Evolutionary conservation across 2,329 filamentous ascomycete genomes (phyloP).

Genomic region (Diplocarpon rosae): DNA sequence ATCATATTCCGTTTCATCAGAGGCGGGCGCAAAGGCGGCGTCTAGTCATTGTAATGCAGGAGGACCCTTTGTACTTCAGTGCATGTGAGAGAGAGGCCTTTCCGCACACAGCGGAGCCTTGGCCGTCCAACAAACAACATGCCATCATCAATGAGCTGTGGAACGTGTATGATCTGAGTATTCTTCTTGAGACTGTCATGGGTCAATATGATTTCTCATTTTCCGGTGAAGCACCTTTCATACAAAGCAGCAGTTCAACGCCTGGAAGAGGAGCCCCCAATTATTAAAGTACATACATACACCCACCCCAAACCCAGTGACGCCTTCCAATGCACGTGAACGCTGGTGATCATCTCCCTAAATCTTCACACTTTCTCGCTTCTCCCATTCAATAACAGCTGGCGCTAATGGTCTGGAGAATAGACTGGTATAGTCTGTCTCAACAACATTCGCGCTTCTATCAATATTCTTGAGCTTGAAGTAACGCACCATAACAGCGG

Average conservation of each 20-base stretch:
- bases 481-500: slow-evolving; percentile 61
- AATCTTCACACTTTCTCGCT: slow-evolving; percentile 36
- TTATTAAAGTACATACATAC: slow-evolving; percentile 11
- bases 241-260: not conserved
- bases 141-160: no score
- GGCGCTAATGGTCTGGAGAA: slow-evolving; percentile 65
- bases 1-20: no score
- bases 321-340: slow-evolving; percentile 14
- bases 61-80: no score
- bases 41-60: no score
- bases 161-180: no score
- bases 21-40: no score
- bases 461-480: slow-evolving; percentile 73
- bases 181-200: no score
- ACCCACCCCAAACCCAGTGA: slow-evolving; percentile 1
- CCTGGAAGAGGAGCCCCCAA: not conserved
- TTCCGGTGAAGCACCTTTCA: not conserved
- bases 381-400: slow-evolving; percentile 66
- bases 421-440: slow-evolving; percentile 57
- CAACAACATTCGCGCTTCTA: slow-evolving; percentile 57
- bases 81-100: no score
- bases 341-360: not conserved
- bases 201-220: no score
- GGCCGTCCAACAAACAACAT: no score
- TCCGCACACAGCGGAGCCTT: no score